Evolutionary conservation across 1,284 basidiomycete species (phyloP).

Genomic region (Rhodotorula sp.): DNA sequence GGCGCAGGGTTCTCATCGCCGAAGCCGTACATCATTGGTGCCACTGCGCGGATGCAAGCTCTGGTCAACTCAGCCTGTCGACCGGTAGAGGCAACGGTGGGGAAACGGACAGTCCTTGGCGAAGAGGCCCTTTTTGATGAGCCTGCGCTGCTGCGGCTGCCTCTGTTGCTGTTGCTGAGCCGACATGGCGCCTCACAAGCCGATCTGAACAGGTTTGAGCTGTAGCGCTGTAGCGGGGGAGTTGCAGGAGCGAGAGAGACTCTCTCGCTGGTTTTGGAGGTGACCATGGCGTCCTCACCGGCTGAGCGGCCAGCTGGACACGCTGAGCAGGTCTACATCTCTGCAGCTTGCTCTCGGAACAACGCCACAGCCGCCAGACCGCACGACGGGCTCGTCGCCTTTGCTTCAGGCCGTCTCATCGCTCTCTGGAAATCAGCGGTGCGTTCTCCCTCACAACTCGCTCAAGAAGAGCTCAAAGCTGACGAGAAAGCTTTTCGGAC

Average conservation of each 20-base stretch:
- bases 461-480: background rate
- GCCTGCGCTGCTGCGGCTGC: conserved; percentile 1
- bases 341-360: conserved; percentile 65
- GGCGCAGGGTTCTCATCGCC: conserved; percentile 83
- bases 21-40: conserved; percentile 90
- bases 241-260: background rate
- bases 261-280: background rate
- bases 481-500: background rate
- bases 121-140: conserved; percentile 31
- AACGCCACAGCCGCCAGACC: conserved; percentile 62
- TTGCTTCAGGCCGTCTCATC: conserved; percentile 71
- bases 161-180: background rate
- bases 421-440: conserved; percentile 72
- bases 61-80: background rate
- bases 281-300: background rate
- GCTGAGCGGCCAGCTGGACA: background rate
- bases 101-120: conserved; percentile 30
- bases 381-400: conserved; percentile 62
- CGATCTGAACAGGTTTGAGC: background rate
- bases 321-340: conserved; percentile 59
- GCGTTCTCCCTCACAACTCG: conserved; percentile 39
- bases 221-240: background rate
- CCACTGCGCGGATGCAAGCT: conserved; percentile 56
- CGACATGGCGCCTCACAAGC: background rate
- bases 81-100: background rate